Base-by-base conservation (phyloP, 441 rosid genomes). In the Manihot esculenta region DNA sequence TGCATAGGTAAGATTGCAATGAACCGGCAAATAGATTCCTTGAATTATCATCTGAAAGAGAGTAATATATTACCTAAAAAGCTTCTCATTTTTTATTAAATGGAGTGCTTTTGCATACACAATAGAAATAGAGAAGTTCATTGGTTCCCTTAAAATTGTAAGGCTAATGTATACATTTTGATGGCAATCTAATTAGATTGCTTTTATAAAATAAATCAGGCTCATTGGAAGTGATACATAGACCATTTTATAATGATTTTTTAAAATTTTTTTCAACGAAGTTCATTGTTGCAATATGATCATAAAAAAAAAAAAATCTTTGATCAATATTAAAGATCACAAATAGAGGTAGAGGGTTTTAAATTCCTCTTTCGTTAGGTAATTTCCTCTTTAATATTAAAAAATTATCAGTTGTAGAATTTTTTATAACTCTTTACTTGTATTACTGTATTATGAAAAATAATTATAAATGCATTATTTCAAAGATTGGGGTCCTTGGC, bases 101-200 rank as follows among this genome's bases (percentile, higher is more conserved):
- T 17, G 47, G 13, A 60, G 64, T 60, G 47, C 12, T 60, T 60
- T 33, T 60, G 21, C 11, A 60, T 18, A 35, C 64, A 14, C 2
- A 59, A 59, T 30, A 24, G 14, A 10, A 33, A 33, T 0, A 5
- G 35, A 11, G 47, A 33, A 20, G 24, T 33, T 23, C 64, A 18
- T 33, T 15, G 64, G 23, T 23, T 60, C 7, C 33, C 12, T 15
- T 60, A 60, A 60, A 60, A 17, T 60, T 30, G 23, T 30, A 60
- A 33, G 44, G 64, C 23, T 33, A 60, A 33, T 33, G 33, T 60
- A 60, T 60, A 35, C 47, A 60, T 60, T 33, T 60, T 60, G 47
- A 60, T 60, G 64, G 12, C 45, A 60, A 17, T 15, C 21, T 30
- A 38, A 33, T 30, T 33, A 2, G 45, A 35, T 58, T 55, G 33